A percentile compares a stretch with the other conserved stretches of the same genome.
Evolutionary conservation across 148 eudicot genomes (phyloP).

Genomic region (Camellia granthamiana): DNA sequence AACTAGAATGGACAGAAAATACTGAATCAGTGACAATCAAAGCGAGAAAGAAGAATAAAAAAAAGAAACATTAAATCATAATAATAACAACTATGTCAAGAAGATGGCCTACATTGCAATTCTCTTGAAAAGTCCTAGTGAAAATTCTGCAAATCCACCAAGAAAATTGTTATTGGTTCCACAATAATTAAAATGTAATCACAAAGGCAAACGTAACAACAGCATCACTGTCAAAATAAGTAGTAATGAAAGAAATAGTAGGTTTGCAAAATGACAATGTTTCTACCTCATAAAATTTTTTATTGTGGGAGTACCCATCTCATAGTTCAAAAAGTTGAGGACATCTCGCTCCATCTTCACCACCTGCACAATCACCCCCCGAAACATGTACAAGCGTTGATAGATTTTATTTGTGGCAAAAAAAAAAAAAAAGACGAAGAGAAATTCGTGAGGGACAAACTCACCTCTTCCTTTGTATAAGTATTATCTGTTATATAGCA

Average conservation of each 20-base stretch:
- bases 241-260: background rate
- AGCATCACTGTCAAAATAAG: background rate
- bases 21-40: constrained; percentile 8
- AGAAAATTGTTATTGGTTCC: background rate
- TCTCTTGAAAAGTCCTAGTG: background rate
- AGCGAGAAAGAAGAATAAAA: background rate
- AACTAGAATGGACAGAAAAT: constrained; percentile 21
- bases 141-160: constrained; percentile 34
- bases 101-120: background rate
- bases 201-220: background rate
- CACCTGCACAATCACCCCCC: constrained; percentile 31
- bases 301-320: constrained; percentile 48
- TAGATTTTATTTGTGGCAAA: background rate
- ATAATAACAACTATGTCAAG: background rate
- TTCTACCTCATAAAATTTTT: constrained; percentile 56
- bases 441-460: too few species aligned
- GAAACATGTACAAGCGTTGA: background rate
- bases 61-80: background rate
- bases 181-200: background rate
- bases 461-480: too few species aligned
- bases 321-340: constrained; percentile 14
- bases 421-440: too few species aligned
- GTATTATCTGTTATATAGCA: constrained; percentile 38
- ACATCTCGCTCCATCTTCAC: constrained; percentile 48
- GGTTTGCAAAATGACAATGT: background rate